Conservation (phyloP, 2,329 filamentous ascomycete species). For the Emergomyces orientalis region DNA sequence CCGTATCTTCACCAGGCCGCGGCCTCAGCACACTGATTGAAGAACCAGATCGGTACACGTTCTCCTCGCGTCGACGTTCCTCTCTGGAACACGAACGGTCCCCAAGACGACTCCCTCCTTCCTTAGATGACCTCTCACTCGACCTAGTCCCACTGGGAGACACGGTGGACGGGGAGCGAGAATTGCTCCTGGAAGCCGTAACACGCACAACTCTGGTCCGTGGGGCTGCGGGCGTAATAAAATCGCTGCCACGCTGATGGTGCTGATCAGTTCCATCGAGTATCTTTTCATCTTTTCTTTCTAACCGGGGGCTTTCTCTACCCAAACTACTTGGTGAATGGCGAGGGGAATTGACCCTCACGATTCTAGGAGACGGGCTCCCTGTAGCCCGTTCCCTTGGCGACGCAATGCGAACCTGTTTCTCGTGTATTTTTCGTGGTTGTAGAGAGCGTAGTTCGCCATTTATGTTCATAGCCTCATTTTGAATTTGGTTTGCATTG, state of each 20-base stretch:
- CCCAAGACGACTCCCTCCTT: slow-evolving; percentile 24
- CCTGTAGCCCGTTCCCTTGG: slow-evolving; percentile 32
- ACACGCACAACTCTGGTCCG: slow-evolving; percentile 36
- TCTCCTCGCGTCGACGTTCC: slow-evolving; percentile 29
- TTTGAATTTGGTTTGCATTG: slow-evolving; percentile 18
- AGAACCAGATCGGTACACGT: slow-evolving; percentile 24
- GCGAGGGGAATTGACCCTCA: slow-evolving; percentile 30
- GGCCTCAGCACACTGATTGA: slow-evolving; percentile 30
- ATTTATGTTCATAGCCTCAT: slow-evolving; percentile 8
- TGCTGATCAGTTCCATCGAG: slow-evolving; percentile 5
- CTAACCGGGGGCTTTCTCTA: slow-evolving; percentile 33
- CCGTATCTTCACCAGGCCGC: slow-evolving; percentile 52
- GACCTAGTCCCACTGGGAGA: slow-evolving; percentile 30
- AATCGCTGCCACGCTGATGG: slow-evolving; percentile 23
- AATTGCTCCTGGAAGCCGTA: slow-evolving; percentile 33
- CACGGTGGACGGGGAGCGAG: slow-evolving; percentile 32
- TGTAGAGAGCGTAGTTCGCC: slow-evolving; percentile 2
- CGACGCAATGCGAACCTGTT: slow-evolving; percentile 28
- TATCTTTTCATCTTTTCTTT: slow-evolving; percentile 27
- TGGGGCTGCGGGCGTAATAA: slow-evolving; percentile 41
- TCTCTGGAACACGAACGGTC: slow-evolving; percentile 25
- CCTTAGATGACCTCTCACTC: slow-evolving; percentile 22
- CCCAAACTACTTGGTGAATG: slow-evolving; percentile 22
- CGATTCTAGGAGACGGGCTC: slow-evolving; percentile 35
- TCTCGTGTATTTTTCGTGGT: slow-evolving; percentile 18